Evolutionary conservation across 148 eudicot genomes (phyloP).

Genomic region (Diospyros lotus): DNA sequence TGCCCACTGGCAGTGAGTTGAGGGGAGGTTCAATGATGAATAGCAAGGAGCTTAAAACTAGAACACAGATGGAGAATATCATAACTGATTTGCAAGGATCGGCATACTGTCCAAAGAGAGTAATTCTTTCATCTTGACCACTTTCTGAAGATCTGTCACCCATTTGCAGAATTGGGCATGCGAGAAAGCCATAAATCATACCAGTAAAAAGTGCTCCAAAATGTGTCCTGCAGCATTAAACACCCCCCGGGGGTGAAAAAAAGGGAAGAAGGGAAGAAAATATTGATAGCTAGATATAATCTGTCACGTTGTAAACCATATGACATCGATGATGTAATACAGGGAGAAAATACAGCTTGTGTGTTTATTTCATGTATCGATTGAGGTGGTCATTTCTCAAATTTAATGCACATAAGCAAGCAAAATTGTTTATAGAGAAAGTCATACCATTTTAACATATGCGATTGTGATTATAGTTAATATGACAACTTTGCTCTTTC

Average conservation of each 20-base stretch:
- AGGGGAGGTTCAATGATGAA: conserved; percentile 43
- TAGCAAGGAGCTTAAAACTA: conserved; percentile 40
- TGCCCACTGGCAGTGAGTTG: neutral
- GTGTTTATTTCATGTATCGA: too few relatives aligned
- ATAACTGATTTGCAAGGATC: conserved; percentile 63
- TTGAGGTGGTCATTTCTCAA: too few relatives aligned
- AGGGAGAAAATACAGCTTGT: too few relatives aligned
- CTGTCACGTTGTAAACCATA: neutral
- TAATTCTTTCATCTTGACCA: conserved; percentile 48
- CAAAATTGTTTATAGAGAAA: too few relatives aligned
- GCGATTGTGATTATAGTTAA: too few relatives aligned
- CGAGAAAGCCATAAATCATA: conserved; percentile 50
- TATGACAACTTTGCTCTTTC: too few relatives aligned
- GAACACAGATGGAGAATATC: conserved; percentile 44
- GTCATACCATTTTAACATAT: too few relatives aligned
- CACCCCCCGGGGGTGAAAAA: neutral
- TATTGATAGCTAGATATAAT: neutral
- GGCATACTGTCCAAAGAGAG: conserved; percentile 30
- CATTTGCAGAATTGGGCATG: conserved; percentile 48
- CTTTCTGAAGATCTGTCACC: conserved; percentile 38
- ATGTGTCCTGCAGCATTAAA: conserved; percentile 50
- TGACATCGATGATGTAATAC: too few relatives aligned
- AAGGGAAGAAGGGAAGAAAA: neutral
- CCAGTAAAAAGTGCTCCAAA: conserved; percentile 62
- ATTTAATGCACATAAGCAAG: too few relatives aligned